These are phyloP conservation scores for Apiospora hydei DNA, from an alignment of 2,329 filamentous ascomycete genomes.

Conservation along the genomic window DNA sequence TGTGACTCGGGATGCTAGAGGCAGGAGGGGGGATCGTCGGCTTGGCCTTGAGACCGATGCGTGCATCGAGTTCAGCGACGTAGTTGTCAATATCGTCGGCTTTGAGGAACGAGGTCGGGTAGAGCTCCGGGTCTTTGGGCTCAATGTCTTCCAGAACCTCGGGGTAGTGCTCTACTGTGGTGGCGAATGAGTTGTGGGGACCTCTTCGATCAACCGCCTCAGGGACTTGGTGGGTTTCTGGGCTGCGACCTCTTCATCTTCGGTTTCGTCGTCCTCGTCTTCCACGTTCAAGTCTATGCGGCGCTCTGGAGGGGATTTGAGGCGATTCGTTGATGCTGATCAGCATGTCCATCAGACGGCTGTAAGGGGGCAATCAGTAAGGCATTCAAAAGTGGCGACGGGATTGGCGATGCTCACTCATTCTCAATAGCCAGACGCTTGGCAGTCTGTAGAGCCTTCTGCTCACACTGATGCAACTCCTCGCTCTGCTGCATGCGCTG, in stretches of 20 bases:
- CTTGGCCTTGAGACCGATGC: constrained; percentile 52
- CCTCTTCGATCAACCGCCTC: constrained; percentile 57
- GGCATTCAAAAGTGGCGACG: constrained; percentile 25
- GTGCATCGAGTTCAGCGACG: constrained; percentile 68
- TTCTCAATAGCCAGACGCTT: constrained; percentile 89
- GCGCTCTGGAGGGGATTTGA: constrained; percentile 77
- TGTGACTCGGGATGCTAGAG: constrained; percentile 42
- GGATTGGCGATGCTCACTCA: constrained; percentile 67
- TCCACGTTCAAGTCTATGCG: constrained; percentile 74
- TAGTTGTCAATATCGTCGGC: constrained; percentile 78
- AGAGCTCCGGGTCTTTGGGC: constrained; percentile 57
- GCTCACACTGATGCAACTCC: constrained; percentile 80
- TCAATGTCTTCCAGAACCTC: constrained; percentile 58
- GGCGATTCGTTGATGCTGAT: constrained; percentile 87
- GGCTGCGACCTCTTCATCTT: constrained; percentile 48
- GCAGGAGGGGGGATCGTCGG: constrained; percentile 59
- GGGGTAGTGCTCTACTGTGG: constrained; percentile 71
- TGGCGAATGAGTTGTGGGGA: constrained; percentile 59
- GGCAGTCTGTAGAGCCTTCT: constrained; percentile 80
- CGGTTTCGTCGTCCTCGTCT: constrained; percentile 47
- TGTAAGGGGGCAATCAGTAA: constrained; percentile 46
- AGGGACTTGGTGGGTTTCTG: constrained; percentile 55
- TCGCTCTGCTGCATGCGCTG: constrained; percentile 82
- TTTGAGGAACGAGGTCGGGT: constrained; percentile 72
- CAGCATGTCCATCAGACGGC: constrained; percentile 86